Evolutionary conservation across 140 eudicot genomes (phyloP), one percentile per base, ranked within the genome.

Genomic region (Senecio squalidus): DNA sequence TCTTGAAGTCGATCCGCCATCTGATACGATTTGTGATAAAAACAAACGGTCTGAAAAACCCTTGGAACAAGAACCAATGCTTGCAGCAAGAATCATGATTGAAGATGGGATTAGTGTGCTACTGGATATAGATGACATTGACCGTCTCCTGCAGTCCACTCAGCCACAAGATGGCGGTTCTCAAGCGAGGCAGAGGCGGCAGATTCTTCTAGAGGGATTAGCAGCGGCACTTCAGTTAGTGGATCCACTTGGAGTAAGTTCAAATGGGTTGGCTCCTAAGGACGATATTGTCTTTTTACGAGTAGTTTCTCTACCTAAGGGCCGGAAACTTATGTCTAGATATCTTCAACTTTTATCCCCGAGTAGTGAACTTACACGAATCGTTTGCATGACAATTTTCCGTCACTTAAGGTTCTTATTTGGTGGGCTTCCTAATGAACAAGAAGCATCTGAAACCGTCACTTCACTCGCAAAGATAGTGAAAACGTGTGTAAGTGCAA

Each of bases 171-270:
- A 92, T 73, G 94, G 98, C 6, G 96, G 98, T 33, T 52, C 74
- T 64, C 85, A 79, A 58, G 81, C 89, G 47, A 76, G 87, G 55
- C 86, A 76, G 60, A 82, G 76, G 77, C 88, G 96, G 55, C 84
- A 80, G 62, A 71, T 84, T 49, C 80, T 86, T 3, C 68, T 92
- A 30, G 86, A 92, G 70, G 98, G 95, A 25, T 67, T 92, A 63
- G 95, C 96, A 0, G 79, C 96, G 0, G 85, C 98, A 22, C 95
- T 92, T 73, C 98, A 92, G 75, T 92, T 92, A 6, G 95, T 80
- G 25, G 98, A 92, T 45, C 98, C 98, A 1, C 76, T 92, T 25
- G 96, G 98, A 0, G 84, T 71, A 75, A 79, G 72, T 64, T 84
- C 78, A 20, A 67, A 77, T 48, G 83, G 86, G 49, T 62, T 82